These are phyloP conservation scores for Acarospora socialis DNA, from an alignment of 2,329 filamentous ascomycete species.

Conservation along the genomic window DNA sequence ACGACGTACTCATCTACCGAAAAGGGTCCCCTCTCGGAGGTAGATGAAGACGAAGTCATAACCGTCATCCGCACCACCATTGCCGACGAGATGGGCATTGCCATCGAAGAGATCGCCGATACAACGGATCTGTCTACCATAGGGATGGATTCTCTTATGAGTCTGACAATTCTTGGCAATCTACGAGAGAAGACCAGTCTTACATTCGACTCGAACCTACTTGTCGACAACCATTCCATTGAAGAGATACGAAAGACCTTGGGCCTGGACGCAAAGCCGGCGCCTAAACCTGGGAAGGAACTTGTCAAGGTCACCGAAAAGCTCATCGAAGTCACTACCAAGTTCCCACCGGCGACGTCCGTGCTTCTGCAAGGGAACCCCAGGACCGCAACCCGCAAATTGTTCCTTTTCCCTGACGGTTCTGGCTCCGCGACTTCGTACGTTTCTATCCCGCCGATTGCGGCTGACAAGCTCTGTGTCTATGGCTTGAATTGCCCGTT, in stretches of 20 bases:
- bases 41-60: constrained; percentile 19
- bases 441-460: constrained; percentile 17
- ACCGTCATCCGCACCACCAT: constrained; percentile 26
- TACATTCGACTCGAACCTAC: constrained; percentile 29
- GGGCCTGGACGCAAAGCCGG: not conserved
- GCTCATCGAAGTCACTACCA: not conserved
- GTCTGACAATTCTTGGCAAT: constrained; percentile 30
- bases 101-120: constrained; percentile 25
- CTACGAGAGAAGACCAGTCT: constrained; percentile 30
- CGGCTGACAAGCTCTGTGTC: constrained; percentile 35
- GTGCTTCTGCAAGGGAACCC: constrained; percentile 33
- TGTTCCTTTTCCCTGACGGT: constrained; percentile 37
- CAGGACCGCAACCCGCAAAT: constrained; percentile 16
- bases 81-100: constrained; percentile 30
- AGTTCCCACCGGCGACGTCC: constrained; percentile 16
- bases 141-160: constrained; percentile 34
- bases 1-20: not conserved
- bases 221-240: constrained; percentile 30
- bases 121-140: constrained; percentile 28
- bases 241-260: constrained; percentile 25
- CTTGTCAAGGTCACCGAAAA: not conserved
- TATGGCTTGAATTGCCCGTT: constrained; percentile 36
- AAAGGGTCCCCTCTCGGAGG: not conserved
- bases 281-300: not conserved
- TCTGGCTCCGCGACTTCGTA: constrained; percentile 33